Base-by-base conservation (phyloP, 1,284 basidiomycete species). In the Butyriboletus regius region DNA sequence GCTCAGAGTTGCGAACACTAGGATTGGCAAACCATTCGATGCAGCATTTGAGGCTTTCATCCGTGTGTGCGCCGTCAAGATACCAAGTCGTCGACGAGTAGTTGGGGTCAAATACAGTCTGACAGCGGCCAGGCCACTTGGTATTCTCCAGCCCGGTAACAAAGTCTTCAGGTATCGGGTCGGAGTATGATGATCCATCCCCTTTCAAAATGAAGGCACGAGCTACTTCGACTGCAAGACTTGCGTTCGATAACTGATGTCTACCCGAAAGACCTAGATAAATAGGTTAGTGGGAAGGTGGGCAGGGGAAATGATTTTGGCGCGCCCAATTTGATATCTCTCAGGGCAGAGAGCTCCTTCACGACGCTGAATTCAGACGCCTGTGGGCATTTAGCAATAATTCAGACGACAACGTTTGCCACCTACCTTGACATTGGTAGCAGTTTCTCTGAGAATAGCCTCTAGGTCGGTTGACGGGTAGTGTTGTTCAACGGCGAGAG, bases 41-140 rank as follows among this genome's bases (percentile, higher is more conserved):
- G 60, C 94, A 95, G 53, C 83, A 90, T 40, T 79, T 76, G 28
- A 99, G 74, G 61, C 91, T 96, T 66, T 98, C 96, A 13, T 81
- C 71, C 0, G 96, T 99, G 67, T 98, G 96, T 13, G 95, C 94
- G 1, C 96, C 96, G 66, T 98, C 96, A 22, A 98, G 73, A 67
- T 85, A 91, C 92, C 93, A 98, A 1, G 81, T 88, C 10, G 79
- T 73, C 5, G 65, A 61, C 3, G 65, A 36, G 46, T 73, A 62
- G 45, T 56, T 63, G 2, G 82, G 82, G 57, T 91, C 86, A 4
- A 58, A 53, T 7, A 96, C 82, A 1, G 78, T 80, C 69, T 99
- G 96, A 67, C 96, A 99, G 37, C 96, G 81, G n/a, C 96, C 96
- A 3, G 96, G 95, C 95, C 95, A 99, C 53, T 75, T 80, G 1